Evolutionary conservation across 495 filamentous ascomycete species (phyloP), one percentile per base, ranked within the genome.

Genomic region (Lophiotrema nucula): DNA sequence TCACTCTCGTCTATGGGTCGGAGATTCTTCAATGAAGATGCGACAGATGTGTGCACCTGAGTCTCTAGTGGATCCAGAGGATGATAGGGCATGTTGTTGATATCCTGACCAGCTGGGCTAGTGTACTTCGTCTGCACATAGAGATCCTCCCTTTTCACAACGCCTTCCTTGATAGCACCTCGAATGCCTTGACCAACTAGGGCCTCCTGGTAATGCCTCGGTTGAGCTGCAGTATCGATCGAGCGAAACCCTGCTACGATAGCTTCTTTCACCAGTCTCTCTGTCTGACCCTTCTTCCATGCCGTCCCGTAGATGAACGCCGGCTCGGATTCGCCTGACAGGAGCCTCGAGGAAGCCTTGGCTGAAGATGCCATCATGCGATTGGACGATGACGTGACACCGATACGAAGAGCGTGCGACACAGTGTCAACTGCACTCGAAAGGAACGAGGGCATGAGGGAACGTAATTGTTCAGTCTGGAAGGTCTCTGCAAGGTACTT

Each of bases 171-270:
- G 55, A 88, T 76, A 23, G 82, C 84, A 49, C 73, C 68, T 47
- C 77, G 73, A 42, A 92, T 75, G 0, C 82, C 89, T 21, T 79
- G 76, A 2, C 85, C 87, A 0, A 88, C 84, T n/a, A 85, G 72
- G 53, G 81, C 72, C 69, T 95, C 89, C 52, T 83, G 79, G 64
- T 92, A 93, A 69, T 92, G 89, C 54, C 79, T 79, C 13, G 88
- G 88, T 66, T 92, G 88, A 43, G 86, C 87, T 4, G 88, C 88
- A 0, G 88, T 92, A 65, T 95, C 89, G 49, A 92, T 74, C 16
- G 77, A 88, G 5, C 81, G 77, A 68, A 93, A 95, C 6, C 89
- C 89, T 12, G 82, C 72, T 48, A 78, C 75, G 59, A 95, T 65
- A 22, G 89, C 89, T 61, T 79, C 73, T 64, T 84, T 77, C 23